Evolutionary conservation across 257 asterid species (phyloP), one percentile per base, ranked within the genome.

Genomic region (Prunella vulgaris): DNA sequence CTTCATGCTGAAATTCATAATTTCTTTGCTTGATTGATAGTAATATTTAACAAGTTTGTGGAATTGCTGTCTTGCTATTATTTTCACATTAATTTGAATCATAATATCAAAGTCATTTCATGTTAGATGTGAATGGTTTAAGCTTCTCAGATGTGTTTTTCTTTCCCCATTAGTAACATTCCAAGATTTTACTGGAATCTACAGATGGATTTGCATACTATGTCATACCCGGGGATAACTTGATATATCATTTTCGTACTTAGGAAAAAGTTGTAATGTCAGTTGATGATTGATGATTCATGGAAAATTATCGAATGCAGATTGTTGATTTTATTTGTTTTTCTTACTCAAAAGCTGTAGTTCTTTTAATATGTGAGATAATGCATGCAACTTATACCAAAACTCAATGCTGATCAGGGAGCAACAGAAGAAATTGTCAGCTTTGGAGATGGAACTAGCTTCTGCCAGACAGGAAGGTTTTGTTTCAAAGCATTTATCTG

Each of bases 381-480:
- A 48, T 57, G 10, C 60, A 40, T 76, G 42, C 68, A 46, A 30
- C 48, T 13, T 51, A 46, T 62, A 48, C 40, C 14, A 24, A 60
- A 71, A 51, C 46, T 30, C 40, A 22, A 14, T 80, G 74, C 78
- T 58, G 63, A 57, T 70, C 75, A 90, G 98, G 90, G 96, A 92
- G 72, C 93, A 85, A 30, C 87, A 75, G 72, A 92, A 88, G 88
- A 85, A 74, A 81, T 74, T 92, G 69, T 74, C 90, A 25, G 82
- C 79, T 71, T 67, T 92, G 78, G 96, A 92, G 81, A 83, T 82
- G 95, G 97, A 92, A 78, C 88, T 92, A 46, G 79, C 83, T 37
- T 85, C 93, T 65, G 97, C 98, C 72, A 81, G 88, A 68, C 97
- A 90, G 84, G 96, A 90, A 82, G 98, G 98, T 66, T 90, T 88